phyloP scores from a whole-genome alignment of 352 stramenopile genomes.

The Phytopythium delawarense region DNA sequence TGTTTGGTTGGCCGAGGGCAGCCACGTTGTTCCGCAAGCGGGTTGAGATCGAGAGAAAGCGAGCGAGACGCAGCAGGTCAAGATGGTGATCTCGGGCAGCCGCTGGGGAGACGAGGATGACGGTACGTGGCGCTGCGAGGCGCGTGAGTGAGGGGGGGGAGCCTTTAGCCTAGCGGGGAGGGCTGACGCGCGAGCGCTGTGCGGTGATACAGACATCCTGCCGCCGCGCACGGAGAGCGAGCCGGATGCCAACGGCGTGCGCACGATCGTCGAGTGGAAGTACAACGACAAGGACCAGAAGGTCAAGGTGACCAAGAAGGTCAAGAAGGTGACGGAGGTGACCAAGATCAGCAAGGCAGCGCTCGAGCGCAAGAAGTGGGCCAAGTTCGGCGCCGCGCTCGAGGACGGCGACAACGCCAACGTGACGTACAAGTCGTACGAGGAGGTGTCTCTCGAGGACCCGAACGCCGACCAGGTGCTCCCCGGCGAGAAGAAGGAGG shows the following conservation, averaged over 20 bases:
- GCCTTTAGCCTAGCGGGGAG: conserved; percentile 9
- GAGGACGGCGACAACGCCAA: conserved; percentile 75
- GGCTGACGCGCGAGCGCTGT: not conserved
- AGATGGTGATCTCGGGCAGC: conserved; percentile 71
- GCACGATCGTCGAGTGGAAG: conserved; percentile 89
- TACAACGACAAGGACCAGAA: conserved; percentile 86
- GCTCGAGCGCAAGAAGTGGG: conserved; percentile 80
- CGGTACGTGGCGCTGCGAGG: conserved; percentile 19
- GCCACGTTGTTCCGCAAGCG: not conserved
- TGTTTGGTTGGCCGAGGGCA: conserved; percentile 1
- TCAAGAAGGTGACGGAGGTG: conserved; percentile 86
- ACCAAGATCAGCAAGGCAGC: conserved; percentile 79
- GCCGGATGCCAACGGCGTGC: conserved; percentile 74
- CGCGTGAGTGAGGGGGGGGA: not conserved
- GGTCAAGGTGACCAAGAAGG: conserved; percentile 89
- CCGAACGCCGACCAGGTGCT: conserved; percentile 85
- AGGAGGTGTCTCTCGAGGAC: conserved; percentile 79
- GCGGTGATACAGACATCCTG: conserved; percentile 31
- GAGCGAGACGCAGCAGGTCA: not conserved
- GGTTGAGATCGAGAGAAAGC: conserved; percentile 4
- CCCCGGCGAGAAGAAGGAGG: conserved; percentile 85
- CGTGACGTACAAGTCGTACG: conserved; percentile 84
- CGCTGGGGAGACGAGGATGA: conserved; percentile 78
- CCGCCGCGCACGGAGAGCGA: conserved; percentile 81
- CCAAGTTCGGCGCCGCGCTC: conserved; percentile 77